Evolutionary conservation across 2,329 filamentous ascomycete genomes (phyloP), one percentile per base, ranked within the genome.

Genomic region (Sphaerostilbella broomeana): DNA sequence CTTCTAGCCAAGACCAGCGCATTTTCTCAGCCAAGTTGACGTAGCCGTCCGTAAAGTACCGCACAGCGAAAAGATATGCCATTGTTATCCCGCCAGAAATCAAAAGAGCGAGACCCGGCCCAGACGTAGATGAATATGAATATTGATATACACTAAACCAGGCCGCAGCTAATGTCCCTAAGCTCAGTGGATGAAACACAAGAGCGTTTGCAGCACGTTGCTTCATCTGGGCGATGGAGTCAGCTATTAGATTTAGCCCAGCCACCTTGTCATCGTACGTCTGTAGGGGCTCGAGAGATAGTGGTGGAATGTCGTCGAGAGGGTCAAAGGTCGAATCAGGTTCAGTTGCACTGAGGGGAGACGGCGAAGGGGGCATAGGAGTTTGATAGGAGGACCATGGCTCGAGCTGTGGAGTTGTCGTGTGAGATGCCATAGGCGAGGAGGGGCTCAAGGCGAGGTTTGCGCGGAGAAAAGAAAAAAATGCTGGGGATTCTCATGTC

Each of bases 171-270:
- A 79, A 61, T 6, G 68, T 58, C 16, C 69, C 62, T 11, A 80
- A 55, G 35, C 69, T 66, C 17, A 75, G 57, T 0, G 76, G 77
- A 61, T 86, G 78, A 51, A 74, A 75, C 45, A 85, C 67, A 43
- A 92, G 65, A 46, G 75, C 65, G 39, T 67, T 65, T 28, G 79
- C 75, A 15, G 84, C 78, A 7, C 73, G 64, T 56, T 86, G 81
- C 46, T 83, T 79, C 68, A 92, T 87, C 62, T 94, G 83, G 24
- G 86, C 84, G 35, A 94, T 76, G 43, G 81, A 86, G 61, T 90
- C 86, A 45, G 86, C 82, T 26, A 94, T 72, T 15, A 94, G 75
- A 47, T 75, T 75, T 36, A 94, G 69, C 13, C 81, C 81, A 40
- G 78, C 72, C 47, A 79, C 64, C 55, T 81, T 79, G 57, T 88